Percentiles rank a stretch among this genome's conserved stretches.
Evolutionary conservation across 1,284 basidiomycete species (phyloP).

Genomic region (Pholiota adiposa): DNA sequence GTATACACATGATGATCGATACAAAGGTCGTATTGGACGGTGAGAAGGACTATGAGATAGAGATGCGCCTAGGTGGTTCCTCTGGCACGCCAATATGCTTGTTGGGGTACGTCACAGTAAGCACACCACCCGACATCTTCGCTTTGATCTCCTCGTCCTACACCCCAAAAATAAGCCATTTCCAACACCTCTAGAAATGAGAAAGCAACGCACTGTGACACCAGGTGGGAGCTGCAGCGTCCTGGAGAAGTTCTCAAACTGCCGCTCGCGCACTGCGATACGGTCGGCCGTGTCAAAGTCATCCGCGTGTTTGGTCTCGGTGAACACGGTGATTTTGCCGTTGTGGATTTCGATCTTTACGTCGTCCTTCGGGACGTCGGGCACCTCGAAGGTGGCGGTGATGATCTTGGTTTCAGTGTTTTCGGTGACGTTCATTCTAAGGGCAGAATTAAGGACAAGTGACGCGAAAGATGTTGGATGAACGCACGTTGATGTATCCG

Average conservation of each 20-base stretch:
- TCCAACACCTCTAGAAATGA: not conserved
- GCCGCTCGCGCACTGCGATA: slow-evolving; percentile 40
- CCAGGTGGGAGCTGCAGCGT: slow-evolving; percentile 40
- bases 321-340: slow-evolving; percentile 41
- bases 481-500: no score
- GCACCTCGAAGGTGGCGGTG: slow-evolving; percentile 46
- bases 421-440: slow-evolving; percentile 37
- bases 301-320: slow-evolving; percentile 29
- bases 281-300: slow-evolving; percentile 28
- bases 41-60: no score
- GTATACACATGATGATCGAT: no score
- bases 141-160: slow-evolving; percentile 24
- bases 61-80: no score
- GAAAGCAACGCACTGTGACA: slow-evolving; percentile 30
- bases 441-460: not conserved
- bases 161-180: not conserved
- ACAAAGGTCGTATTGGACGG: no score
- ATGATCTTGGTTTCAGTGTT: slow-evolving; percentile 37
- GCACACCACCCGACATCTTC: slow-evolving; percentile 19
- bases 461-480: no score
- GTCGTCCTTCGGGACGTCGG: slow-evolving; percentile 43
- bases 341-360: slow-evolving; percentile 41
- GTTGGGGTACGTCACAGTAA: slow-evolving; percentile 21
- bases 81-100: no score
- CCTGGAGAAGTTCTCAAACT: slow-evolving; percentile 39